Percentiles rank a stretch among this genome's conserved stretches.
phyloP scores from a whole-genome alignment of 2,329 filamentous ascomycete genomes.

The Tolypocladium ophioglossoides region DNA sequence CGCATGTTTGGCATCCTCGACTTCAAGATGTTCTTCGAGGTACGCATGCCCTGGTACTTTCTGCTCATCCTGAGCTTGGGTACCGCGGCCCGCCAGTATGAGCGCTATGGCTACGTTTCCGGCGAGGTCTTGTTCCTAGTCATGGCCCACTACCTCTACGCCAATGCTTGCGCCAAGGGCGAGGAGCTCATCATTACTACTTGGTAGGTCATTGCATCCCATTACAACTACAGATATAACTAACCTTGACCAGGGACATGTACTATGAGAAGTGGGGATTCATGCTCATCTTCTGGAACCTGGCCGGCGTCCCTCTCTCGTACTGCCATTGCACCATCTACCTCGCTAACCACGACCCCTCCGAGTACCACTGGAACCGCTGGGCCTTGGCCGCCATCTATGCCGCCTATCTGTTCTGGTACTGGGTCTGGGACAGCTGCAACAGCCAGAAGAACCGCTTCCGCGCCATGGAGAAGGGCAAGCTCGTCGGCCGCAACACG shows the following conservation, averaged over 20 bases:
- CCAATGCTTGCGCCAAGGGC: constrained; percentile 84
- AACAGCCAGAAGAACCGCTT: constrained; percentile 94
- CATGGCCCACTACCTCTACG: constrained; percentile 86
- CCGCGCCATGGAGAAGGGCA: constrained; percentile 68
- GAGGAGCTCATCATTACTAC: constrained; percentile 85
- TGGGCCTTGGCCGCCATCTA: constrained; percentile 56
- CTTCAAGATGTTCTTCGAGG: constrained; percentile 95
- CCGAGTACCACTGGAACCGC: constrained; percentile 67
- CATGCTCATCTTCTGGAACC: constrained; percentile 97
- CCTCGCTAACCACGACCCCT: constrained; percentile 72
- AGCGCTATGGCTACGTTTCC: constrained; percentile 75
- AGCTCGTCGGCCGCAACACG: constrained; percentile 57
- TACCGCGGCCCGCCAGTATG: constrained; percentile 72
- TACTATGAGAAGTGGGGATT: constrained; percentile 96
- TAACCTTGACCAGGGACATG: constrained; percentile 53
- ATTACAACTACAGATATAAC: background rate
- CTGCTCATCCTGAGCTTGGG: constrained; percentile 69
- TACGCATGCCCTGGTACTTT: constrained; percentile 87
- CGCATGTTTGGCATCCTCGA: constrained; percentile 73
- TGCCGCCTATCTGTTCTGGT: constrained; percentile 65
- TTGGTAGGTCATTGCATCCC: constrained; percentile 36
- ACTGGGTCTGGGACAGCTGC: constrained; percentile 87
- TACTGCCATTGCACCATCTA: constrained; percentile 94
- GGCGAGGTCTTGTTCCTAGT: constrained; percentile 76
- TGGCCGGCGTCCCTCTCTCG: constrained; percentile 79